Base-by-base conservation (phyloP, 2,329 filamentous ascomycete genomes). In the Colletotrichum camelliae region DNA sequence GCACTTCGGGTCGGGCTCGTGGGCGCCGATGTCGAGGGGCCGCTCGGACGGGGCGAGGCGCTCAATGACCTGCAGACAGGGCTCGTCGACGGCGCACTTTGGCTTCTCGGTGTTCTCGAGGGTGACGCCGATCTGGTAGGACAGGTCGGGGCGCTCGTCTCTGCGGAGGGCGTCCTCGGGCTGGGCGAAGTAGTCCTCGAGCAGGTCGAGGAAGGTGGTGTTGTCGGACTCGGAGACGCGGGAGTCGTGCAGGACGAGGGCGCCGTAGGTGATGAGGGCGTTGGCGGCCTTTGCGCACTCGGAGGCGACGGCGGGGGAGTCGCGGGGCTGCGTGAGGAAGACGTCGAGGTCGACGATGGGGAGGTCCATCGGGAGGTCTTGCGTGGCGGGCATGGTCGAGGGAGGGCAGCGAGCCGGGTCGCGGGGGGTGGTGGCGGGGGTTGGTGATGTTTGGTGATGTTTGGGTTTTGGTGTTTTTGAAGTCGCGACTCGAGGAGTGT, bases 161-260 rank as follows among this genome's bases (percentile, higher is more conserved):
- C 80, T 81, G 65, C 81, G 82, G 43, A 92, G 85, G 4, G 80
- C 81, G 10, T 81, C 85, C 21, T 84, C 83, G 18, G 90, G 88
- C 82, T 92, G 91, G 39, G 89, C 90, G 80, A 92, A 92, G 85
- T 92, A 92, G 84, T 92, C 90, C 83, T 92, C 91, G n/a, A 92
- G 87, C 48, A 92, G 85, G 81, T 92, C 90, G 72, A 92, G 88
- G 79, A 92, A 92, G 70, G 85, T 83, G 31, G 84, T 84, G 84
- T 92, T 92, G 83, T 91, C 89, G 4, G 83, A 79, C 79, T 90
- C 89, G 21, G 88, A 85, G 15, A 91, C 90, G 77, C 91, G 90
- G 67, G 88, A 89, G 84, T 92, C 91, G 84, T 91, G 91, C 61
- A 92, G 86, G 29, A 92, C 85, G 24, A 92, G 87, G 10, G 91